Evolutionary conservation across 1,284 basidiomycete genomes (phyloP), one percentile per base, ranked within the genome.

Genomic region (Sphaerobolus stellatus): DNA sequence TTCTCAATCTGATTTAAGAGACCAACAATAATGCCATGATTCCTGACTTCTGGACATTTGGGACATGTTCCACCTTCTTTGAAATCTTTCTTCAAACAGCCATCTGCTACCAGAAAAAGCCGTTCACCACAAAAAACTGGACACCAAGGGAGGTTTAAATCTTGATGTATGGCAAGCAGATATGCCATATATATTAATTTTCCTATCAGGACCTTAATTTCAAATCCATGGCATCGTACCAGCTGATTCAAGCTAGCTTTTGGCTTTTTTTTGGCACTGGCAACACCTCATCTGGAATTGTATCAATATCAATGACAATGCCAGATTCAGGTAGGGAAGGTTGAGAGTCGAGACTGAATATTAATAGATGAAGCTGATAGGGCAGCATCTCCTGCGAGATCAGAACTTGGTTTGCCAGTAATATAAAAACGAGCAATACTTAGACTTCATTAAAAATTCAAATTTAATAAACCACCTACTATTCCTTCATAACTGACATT

Each of bases 381-480:
- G 7, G 25, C n/a, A 8, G 40, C 40, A 9, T 43, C 18, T 9
- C 40, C 18, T 43, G 18, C n/a, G n/a, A n/a, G n/a, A n/a, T 11
- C 18, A n/a, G n/a, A 8, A 8, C 18, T 4, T 7, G 25, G 20
- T n/a, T 34, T 34, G 38, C 9, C n/a, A n/a, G n/a, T n/a, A n/a
- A n/a, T n/a, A n/a, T n/a, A n/a, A n/a, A n/a, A n/a, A n/a, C n/a
- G n/a, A n/a, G n/a, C n/a, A n/a, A n/a, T n/a, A n/a, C n/a, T n/a
- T n/a, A n/a, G n/a, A n/a, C n/a, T n/a, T n/a, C n/a, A n/a, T n/a
- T n/a, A n/a, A n/a, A n/a, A n/a, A n/a, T n/a, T n/a, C n/a, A n/a
- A n/a, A n/a, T n/a, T n/a, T n/a, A n/a, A n/a, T n/a, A n/a, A 43
- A 43, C 9, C 8, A 36, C 48, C 7, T 38, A 50, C 48, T 34